phyloP scores from a whole-genome alignment of 108 stramenopile genomes.

The Pseudonitzschia delicatissima region DNA sequence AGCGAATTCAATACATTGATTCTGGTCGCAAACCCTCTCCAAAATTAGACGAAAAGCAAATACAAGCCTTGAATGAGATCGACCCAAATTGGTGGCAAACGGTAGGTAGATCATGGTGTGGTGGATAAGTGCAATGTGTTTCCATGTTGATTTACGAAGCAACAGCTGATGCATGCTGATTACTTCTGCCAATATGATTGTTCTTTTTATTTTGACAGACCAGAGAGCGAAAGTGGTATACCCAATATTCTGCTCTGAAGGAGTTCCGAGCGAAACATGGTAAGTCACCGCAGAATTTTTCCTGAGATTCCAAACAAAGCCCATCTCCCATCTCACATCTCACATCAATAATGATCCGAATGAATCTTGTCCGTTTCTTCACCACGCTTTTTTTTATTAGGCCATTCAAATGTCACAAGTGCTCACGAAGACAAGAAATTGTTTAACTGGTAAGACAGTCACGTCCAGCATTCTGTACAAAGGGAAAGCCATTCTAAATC shows the following conservation, averaged over 20 bases:
- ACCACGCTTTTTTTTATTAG: not conserved
- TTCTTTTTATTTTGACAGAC: not conserved
- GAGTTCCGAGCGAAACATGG: not conserved
- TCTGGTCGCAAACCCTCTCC: not conserved
- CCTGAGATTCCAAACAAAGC: not conserved
- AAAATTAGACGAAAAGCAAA: constrained; percentile 1
- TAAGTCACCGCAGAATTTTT: not conserved
- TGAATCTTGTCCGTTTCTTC: not conserved
- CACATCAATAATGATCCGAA: too few relatives aligned
- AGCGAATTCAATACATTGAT: constrained; percentile 3
- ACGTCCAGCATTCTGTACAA: too few relatives aligned
- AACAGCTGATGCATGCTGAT: not conserved
- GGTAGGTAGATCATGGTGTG: not conserved
- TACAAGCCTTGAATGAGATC: constrained; percentile 1
- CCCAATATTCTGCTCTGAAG: not conserved
- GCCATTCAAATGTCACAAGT: constrained; percentile 3
- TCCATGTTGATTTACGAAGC: not conserved
- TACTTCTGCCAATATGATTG: not conserved
- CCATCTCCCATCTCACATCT: too few relatives aligned
- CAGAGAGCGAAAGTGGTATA: constrained; percentile 3
- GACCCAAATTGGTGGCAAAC: constrained; percentile 9
- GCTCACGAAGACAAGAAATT: not conserved
- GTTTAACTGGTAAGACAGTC: constrained; percentile 6
- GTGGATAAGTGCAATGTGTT: not conserved
- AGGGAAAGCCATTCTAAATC: too few relatives aligned